Evolutionary conservation across 2,329 filamentous ascomycete species (phyloP).

Genomic region (Botryotinia convoluta): DNA sequence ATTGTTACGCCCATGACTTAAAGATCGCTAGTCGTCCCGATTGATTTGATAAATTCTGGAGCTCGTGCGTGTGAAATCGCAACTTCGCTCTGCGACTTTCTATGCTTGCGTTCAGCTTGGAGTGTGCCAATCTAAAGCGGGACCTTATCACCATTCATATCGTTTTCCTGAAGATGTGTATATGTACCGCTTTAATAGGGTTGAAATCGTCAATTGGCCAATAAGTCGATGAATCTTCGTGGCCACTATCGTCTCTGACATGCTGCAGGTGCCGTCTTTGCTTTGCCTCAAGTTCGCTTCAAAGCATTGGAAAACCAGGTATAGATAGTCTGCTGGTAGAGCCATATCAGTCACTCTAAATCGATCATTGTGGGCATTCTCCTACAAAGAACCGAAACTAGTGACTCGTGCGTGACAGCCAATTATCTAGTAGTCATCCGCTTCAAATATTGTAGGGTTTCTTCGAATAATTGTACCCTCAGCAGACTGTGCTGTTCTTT

Average conservation of each 20-base stretch:
- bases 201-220: not conserved
- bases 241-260: not conserved
- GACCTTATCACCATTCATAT: too few species aligned
- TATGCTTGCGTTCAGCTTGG: not conserved
- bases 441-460: too few species aligned
- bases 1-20: not conserved
- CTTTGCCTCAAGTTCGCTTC: not conserved
- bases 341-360: not conserved
- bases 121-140: too few species aligned
- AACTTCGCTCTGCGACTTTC: not conserved
- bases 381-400: too few species aligned
- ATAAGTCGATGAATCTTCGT: not conserved
- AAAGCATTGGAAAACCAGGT: fast-evolving
- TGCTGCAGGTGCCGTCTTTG: not conserved
- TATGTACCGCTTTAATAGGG: not conserved
- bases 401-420: too few species aligned
- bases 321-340: not conserved
- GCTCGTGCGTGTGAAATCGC: not conserved
- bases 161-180: not conserved
- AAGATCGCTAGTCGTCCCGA: not conserved
- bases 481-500: too few species aligned
- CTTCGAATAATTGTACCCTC: too few species aligned
- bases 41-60: not conserved
- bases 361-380: too few species aligned
- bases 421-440: too few species aligned